These are phyloP conservation scores for Zygoascus tannicola DNA, from an alignment of 805 yeast species.

Conservation along the genomic window DNA sequence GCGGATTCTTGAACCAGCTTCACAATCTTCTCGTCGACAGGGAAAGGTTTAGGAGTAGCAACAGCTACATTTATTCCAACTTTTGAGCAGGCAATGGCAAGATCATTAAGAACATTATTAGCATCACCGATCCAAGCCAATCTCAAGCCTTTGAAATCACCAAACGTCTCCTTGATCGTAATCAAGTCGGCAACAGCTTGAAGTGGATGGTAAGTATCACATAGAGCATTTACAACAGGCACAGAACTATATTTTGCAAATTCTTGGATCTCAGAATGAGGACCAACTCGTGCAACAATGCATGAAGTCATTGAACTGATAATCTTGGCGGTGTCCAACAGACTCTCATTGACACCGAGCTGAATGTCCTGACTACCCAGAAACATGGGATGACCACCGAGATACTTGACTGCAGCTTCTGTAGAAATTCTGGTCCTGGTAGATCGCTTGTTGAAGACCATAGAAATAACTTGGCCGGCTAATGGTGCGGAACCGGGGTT, in stretches of 20 bases:
- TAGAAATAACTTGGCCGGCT: constrained; percentile 71
- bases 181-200: constrained; percentile 90
- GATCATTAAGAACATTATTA: constrained; percentile 89
- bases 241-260: constrained; percentile 72
- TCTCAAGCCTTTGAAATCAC: constrained; percentile 44
- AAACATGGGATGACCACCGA: constrained; percentile 95
- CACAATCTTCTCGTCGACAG: constrained; percentile 48
- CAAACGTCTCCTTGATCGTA: constrained; percentile 75
- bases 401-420: constrained; percentile 87
- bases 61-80: constrained; percentile 73
- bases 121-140: constrained; percentile 96
- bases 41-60: constrained; percentile 73
- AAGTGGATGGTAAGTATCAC: constrained; percentile 89
- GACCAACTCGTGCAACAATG: constrained; percentile 89
- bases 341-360: constrained; percentile 86
- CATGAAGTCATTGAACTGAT: constrained; percentile 95
- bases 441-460: constrained; percentile 83
- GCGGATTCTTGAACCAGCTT: constrained; percentile 46
- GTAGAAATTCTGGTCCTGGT: constrained; percentile 91
- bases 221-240: constrained; percentile 87
- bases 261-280: constrained; percentile 72
- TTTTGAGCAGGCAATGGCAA: constrained; percentile 79
- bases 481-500: constrained; percentile 39
- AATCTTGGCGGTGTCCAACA: constrained; percentile 81
- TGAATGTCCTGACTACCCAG: constrained; percentile 95